Percentiles rank a stretch among this genome's conserved stretches.
Conservation (phyloP, 1,139 yeast genomes). For the Geotrichum fermentans region DNA sequence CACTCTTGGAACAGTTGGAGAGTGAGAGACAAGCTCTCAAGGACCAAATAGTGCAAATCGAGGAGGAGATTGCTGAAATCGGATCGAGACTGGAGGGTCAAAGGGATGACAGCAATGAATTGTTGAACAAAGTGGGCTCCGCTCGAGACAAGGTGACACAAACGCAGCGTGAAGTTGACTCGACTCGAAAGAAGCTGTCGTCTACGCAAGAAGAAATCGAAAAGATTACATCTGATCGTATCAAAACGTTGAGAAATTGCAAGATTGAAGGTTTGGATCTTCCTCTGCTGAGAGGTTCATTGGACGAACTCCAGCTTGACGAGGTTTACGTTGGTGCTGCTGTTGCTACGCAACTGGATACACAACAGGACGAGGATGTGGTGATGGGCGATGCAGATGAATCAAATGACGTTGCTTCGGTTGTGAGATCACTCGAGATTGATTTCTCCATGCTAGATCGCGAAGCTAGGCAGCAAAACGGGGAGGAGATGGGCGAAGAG, state of each 20-base stretch:
- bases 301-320: constrained; percentile 47
- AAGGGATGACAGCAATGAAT: constrained; percentile 18
- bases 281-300: constrained; percentile 59
- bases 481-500: constrained; percentile 37
- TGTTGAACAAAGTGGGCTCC: constrained; percentile 17
- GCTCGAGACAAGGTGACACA: constrained; percentile 15
- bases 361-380: constrained; percentile 21
- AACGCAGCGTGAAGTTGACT: constrained; percentile 19
- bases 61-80: constrained; percentile 31
- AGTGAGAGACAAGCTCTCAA: constrained; percentile 16
- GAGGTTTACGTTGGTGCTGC: constrained; percentile 21
- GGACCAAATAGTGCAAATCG: constrained; percentile 24
- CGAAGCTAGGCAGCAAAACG: constrained; percentile 39
- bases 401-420: constrained; percentile 37
- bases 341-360: constrained; percentile 18
- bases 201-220: constrained; percentile 52
- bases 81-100: constrained; percentile 40
- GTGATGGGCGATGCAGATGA: constrained; percentile 29
- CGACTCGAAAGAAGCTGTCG: constrained; percentile 37
- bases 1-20: constrained; percentile 23
- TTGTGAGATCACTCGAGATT: constrained; percentile 40
- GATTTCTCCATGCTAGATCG: constrained; percentile 53
- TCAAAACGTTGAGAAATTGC: constrained; percentile 63
- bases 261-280: constrained; percentile 65
- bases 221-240: constrained; percentile 53